These are phyloP conservation scores for Styphnolobium japonicum DNA, from an alignment of 306 rosid species.

Conservation along the genomic window DNA sequence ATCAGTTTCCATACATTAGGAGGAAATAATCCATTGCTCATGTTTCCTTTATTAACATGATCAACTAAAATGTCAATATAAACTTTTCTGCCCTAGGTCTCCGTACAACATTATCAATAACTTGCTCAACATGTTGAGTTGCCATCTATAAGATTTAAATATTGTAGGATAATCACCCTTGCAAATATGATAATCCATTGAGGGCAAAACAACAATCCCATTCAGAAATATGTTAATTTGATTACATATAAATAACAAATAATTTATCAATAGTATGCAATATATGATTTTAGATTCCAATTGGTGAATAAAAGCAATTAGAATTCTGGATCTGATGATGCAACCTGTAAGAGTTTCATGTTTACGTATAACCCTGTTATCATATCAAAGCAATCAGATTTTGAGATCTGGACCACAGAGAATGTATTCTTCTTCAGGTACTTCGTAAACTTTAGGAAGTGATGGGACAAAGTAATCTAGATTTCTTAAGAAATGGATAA, in stretches of 20 bases:
- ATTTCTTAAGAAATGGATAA: neutral
- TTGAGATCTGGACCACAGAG: neutral
- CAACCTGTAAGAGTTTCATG: too few relatives aligned
- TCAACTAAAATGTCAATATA: too few relatives aligned
- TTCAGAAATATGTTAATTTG: neutral
- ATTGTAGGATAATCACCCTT: too few relatives aligned
- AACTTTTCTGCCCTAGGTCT: too few relatives aligned
- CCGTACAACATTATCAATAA: too few relatives aligned
- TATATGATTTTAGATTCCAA: too few relatives aligned
- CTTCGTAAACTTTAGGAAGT: neutral
- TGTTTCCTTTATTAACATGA: too few relatives aligned
- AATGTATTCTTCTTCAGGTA: neutral
- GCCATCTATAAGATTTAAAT: too few relatives aligned
- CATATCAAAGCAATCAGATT: neutral
- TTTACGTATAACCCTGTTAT: neutral
- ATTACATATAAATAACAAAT: neutral
- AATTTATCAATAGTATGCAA: neutral
- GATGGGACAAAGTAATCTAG: neutral
- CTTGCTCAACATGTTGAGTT: too few relatives aligned
- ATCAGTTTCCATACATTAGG: too few relatives aligned
- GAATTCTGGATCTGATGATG: neutral
- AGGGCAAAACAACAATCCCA: neutral
- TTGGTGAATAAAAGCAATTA: neutral
- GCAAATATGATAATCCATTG: neutral
- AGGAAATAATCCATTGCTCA: too few relatives aligned